phyloP scores from a whole-genome alignment of 345 rosid species.

The Populus deltoides region DNA sequence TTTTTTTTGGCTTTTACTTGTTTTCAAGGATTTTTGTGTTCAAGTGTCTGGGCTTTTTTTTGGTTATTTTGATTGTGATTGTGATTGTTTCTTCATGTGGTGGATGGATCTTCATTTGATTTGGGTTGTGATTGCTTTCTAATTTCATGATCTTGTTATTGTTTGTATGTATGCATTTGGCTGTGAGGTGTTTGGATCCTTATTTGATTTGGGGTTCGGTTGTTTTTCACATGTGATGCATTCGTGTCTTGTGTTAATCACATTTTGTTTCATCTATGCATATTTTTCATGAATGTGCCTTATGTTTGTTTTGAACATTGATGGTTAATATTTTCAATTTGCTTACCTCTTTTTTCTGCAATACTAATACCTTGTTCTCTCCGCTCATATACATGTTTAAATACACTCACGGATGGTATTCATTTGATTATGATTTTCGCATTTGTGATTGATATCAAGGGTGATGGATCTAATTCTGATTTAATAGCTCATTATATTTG shows the following conservation, averaged over 20 bases:
- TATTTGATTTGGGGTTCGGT: not conserved
- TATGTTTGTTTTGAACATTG: not conserved
- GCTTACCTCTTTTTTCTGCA: not conserved
- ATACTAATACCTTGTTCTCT: not conserved
- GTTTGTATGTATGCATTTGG: not conserved
- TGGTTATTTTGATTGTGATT: not conserved
- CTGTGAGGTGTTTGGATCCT: conserved; percentile 1
- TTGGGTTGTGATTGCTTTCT: not conserved
- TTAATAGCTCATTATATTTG: not conserved
- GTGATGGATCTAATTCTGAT: not conserved
- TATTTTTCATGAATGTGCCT: not conserved
- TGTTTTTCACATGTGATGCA: not conserved
- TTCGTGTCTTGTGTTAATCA: not conserved
- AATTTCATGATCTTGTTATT: not conserved
- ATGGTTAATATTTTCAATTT: not conserved
- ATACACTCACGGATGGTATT: not conserved
- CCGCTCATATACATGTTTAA: not conserved
- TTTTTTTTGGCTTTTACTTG: not conserved
- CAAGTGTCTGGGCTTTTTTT: not conserved
- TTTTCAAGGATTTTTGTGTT: not conserved
- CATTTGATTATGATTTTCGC: not conserved
- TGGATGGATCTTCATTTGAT: conserved; percentile 27
- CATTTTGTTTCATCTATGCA: not conserved
- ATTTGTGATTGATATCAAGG: not conserved
- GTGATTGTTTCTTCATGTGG: not conserved